Evolutionary conservation across 495 filamentous ascomycete species (phyloP), one percentile per base, ranked within the genome.

Genomic region (Cercophora scortea): DNA sequence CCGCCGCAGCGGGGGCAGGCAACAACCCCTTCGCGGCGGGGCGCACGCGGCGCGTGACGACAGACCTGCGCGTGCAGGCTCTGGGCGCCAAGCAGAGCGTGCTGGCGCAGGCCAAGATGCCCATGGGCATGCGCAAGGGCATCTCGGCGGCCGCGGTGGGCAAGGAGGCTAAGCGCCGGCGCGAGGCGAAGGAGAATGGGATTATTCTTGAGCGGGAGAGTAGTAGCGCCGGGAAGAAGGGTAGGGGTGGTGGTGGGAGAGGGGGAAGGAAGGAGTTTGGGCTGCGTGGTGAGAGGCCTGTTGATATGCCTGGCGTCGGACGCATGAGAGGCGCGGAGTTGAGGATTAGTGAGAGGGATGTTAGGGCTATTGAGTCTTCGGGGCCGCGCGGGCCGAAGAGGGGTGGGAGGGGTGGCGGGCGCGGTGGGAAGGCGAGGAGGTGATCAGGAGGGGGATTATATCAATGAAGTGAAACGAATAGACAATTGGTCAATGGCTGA

Each of bases 171-270:
- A 86, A 74, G 62, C 71, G 93, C 35, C 71, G 93, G 33, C 73
- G 69, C 32, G 88, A 95, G 59, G 93, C 93, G 7, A 81, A 78
- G 57, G 90, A 96, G 70, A 94, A 90, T 56, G 93, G 93, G 7
- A 85, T 97, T 53, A 80, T 97, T 50, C 73, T 98, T 3, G 93
- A 97, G 72, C 83, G 81, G 54, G 78, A 76, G 16, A 52, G 39
- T 10, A 61, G 57, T 25, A 66, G 62, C 55, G 34, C 16, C 6
- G 17, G 77, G 51, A 53, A 62, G 45, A 74, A 66, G 51, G 67
- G 65, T 41, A 71, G 66, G 34, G 71, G 68, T 7, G 9, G 42
- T 15, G 16, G 7, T 2, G 25, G 77, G 51, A 53, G 62, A 43
- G 73, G 65, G 50, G 33, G 25, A n/a, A 49, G 10, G 33, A n/a